Base-by-base conservation (phyloP, 169 alveolate genomes). In the Theileria annulata region DNA sequence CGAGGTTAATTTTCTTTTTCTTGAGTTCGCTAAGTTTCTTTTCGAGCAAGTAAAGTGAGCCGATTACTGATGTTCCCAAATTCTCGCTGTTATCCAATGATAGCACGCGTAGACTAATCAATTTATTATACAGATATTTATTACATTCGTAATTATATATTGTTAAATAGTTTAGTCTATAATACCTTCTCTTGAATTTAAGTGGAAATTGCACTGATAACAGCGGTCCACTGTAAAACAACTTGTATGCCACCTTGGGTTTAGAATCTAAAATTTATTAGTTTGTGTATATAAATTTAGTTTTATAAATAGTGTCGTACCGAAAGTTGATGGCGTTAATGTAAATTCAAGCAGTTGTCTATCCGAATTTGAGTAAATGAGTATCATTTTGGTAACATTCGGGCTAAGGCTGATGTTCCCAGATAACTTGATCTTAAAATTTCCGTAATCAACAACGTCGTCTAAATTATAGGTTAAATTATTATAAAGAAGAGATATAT, bases 21-120 rank as follows among this genome's bases (percentile, higher is more conserved):
- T 64, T 58, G 37, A 77, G 75, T 60, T 83, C 83, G 54, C 91
- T 70, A 31, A 91, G 19, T 15, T 88, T 92, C 59, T 54, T 70
- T 80, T 91, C 95, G 13, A 91, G 23, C 49, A 91, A 35, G 48
- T 80, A 90, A 33, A 91, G 64, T 21, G 85, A 77, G 19, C 79
- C 80, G 28, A 91, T 75, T 6, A 91, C 78, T 1, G 94, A 90
- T 37, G 90, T 85, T 8, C 92, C 92, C 81, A 91, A 79, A 28
- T 87, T 84, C 1, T 92, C 95, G 25, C 95, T 88, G 63, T 92
- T 90, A 60, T 91, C 95, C n/a, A 91, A 78, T 33, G 93, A 81
- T 37, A 91, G 64, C 4, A 91, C 82, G n/a, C 93, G 86, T n/a
- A 88, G 90, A 47, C 93, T 67, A 63, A 56, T 21, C 15, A 56